Evolutionary conservation across 176 grass and related monocot species (phyloP).

Genomic region (Oryza australiensis): DNA sequence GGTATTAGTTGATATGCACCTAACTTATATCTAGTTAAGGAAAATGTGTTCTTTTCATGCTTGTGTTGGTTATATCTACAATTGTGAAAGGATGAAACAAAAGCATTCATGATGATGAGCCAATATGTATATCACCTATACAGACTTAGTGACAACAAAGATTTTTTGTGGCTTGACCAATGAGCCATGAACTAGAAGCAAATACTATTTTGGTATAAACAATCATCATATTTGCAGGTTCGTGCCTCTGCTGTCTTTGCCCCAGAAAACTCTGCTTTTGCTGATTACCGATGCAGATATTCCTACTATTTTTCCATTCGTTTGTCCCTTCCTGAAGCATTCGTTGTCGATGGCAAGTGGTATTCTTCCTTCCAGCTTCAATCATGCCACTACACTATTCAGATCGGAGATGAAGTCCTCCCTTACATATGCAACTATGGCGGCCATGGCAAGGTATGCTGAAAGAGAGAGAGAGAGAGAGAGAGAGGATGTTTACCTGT

Average conservation of each 20-base stretch:
- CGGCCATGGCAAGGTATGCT: constrained; percentile 52
- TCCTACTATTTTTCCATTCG: constrained; percentile 48
- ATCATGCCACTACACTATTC: constrained; percentile 49
- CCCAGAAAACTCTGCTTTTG: constrained; percentile 43
- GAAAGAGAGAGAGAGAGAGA: neutral
- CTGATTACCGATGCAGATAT: constrained; percentile 9
- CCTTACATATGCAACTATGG: constrained; percentile 43
- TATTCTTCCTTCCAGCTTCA: constrained; percentile 48
- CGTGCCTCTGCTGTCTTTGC: constrained; percentile 55
- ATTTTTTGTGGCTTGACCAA: too few species aligned
- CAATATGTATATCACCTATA: neutral
- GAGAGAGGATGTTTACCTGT: neutral
- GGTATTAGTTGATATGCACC: too few species aligned
- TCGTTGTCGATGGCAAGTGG: constrained; percentile 37
- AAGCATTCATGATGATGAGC: neutral
- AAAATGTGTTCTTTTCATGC: too few species aligned
- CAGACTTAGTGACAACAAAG: neutral
- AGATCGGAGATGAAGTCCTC: constrained; percentile 13
- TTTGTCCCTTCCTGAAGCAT: constrained; percentile 58
- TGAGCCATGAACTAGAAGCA: too few species aligned
- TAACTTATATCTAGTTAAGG: too few species aligned
- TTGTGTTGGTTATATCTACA: too few species aligned
- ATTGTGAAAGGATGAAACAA: neutral
- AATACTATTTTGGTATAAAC: too few species aligned
- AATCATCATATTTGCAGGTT: constrained; percentile 35